Evolutionary conservation across 768 basidiomycete species (phyloP).

Genomic region (Lactarius pseudohatsudake): DNA sequence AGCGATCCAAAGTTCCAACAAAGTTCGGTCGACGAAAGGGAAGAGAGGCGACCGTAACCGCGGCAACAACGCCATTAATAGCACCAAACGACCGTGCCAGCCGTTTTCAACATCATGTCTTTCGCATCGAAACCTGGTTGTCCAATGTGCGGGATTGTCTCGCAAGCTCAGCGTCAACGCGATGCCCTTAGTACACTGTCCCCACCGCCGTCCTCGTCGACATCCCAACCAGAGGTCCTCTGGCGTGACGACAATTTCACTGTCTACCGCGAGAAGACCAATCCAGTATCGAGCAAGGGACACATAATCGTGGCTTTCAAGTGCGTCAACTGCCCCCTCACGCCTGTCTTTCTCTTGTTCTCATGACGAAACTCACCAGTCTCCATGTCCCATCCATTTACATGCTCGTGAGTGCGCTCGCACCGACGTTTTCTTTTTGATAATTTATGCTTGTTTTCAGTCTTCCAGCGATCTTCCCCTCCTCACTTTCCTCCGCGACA

Average conservation of each 20-base stretch:
- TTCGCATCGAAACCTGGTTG: slow-evolving; percentile 69
- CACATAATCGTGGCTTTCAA: slow-evolving; percentile 78
- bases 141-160: slow-evolving; percentile 74
- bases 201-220: slow-evolving; percentile 45
- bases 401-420: slow-evolving; percentile 47
- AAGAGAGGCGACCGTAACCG: too few species aligned
- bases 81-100: background rate
- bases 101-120: slow-evolving; percentile 38
- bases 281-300: slow-evolving; percentile 71
- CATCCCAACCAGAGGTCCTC: slow-evolving; percentile 57
- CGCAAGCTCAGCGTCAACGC: slow-evolving; percentile 49
- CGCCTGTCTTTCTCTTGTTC: slow-evolving; percentile 16
- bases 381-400: slow-evolving; percentile 80
- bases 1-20: background rate
- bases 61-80: background rate
- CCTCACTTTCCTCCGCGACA: slow-evolving; percentile 58
- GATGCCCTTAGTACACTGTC: slow-evolving; percentile 41
- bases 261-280: slow-evolving; percentile 64
- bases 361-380: slow-evolving; percentile 40
- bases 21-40: background rate
- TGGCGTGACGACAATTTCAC: slow-evolving; percentile 81
- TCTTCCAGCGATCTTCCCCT: slow-evolving; percentile 75
- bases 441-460: slow-evolving; percentile 38
- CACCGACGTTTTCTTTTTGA: slow-evolving; percentile 6
- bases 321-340: slow-evolving; percentile 41